phyloP scores from a whole-genome alignment of 2,329 filamentous ascomycete species.

The Exophiala xenobiotica region DNA sequence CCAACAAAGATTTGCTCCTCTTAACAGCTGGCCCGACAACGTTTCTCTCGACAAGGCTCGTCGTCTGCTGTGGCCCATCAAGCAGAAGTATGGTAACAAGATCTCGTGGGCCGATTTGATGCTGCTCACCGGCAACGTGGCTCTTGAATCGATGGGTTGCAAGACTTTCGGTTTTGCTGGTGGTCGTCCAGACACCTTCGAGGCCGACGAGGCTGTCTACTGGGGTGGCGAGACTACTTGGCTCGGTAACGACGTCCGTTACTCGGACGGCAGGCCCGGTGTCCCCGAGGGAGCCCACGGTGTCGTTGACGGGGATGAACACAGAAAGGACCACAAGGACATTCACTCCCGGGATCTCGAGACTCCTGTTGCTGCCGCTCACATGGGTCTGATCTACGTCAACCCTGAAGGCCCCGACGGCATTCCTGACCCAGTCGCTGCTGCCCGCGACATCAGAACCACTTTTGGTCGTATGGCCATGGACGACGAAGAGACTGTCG shows the following conservation, averaged over 20 bases:
- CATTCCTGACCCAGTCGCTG: constrained; percentile 66
- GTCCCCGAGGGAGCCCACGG: constrained; percentile 38
- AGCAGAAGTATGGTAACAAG: constrained; percentile 81
- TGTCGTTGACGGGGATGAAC: constrained; percentile 43
- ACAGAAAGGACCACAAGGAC: constrained; percentile 47
- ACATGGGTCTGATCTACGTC: constrained; percentile 80
- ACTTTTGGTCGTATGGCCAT: constrained; percentile 80
- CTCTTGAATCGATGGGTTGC: constrained; percentile 74
- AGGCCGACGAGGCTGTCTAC: constrained; percentile 73
- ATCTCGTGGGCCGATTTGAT: constrained; percentile 77
- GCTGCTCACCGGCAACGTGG: constrained; percentile 72
- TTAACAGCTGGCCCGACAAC: constrained; percentile 82
- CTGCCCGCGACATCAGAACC: constrained; percentile 69
- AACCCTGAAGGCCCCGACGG: constrained; percentile 77
- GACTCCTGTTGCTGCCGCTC: constrained; percentile 64
- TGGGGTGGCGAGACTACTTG: constrained; percentile 75
- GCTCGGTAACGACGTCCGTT: constrained; percentile 72
- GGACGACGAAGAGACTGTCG: constrained; percentile 79
- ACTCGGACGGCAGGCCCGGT: constrained; percentile 54
- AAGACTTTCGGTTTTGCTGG: constrained; percentile 72
- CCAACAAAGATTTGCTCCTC: constrained; percentile 76
- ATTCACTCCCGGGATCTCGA: constrained; percentile 65
- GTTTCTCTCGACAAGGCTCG: constrained; percentile 76
- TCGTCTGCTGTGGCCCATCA: constrained; percentile 75
- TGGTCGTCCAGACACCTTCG: constrained; percentile 70